Evolutionary conservation across 2,329 filamentous ascomycete genomes (phyloP), one percentile per base, ranked within the genome.

Genomic region (Hymenoscyphus fraxineus): DNA sequence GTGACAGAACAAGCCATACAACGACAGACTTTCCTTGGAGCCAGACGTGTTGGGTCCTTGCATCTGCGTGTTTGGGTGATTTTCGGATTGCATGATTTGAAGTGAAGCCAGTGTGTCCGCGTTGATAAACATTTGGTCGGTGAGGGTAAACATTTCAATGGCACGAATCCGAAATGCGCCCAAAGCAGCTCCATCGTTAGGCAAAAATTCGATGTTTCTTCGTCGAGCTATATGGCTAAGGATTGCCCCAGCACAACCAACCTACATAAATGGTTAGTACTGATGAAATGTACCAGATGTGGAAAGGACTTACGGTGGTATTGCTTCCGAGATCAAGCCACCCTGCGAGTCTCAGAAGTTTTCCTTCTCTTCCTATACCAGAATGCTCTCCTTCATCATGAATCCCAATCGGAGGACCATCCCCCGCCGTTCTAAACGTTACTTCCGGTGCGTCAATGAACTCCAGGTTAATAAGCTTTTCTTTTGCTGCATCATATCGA

Each of bases 211-310:
- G 2, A 84, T 82, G 47, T 87, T 84, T 73, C 83, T 83, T 70
- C 87, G 83, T 61, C 91, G 86, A 70, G 92, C 86, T 31, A 97
- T 77, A 68, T 96, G 91, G 5, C 85, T 83, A n/a, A 98, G 78
- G 2, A 98, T 79, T 32, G 93, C 93, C n/a, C 93, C 92, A 32
- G 89, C 90, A 77, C 95, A 98, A 2, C 92, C 91, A 58, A 96
- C 80, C 74, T 76, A 44, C 3, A 57, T 1, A 7, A 32, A 9
- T 35, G 4, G 27, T 57, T 38, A 35, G 13, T 32, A 57, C 27
- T 19, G 3, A 27, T 27, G 22, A 10, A 27, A 44, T n/a, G 6
- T 4, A 27, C 3, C 5, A 32, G 12, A 22, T n/a, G 12, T 7
- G 7, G 6, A 3, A 54, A 16, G 9, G 15, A 73, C 79, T 69